A percentile compares a stretch with the other conserved stretches of the same genome.
Conservation (phyloP, 352 stramenopile genomes). For the Pythium sukuiense region DNA sequence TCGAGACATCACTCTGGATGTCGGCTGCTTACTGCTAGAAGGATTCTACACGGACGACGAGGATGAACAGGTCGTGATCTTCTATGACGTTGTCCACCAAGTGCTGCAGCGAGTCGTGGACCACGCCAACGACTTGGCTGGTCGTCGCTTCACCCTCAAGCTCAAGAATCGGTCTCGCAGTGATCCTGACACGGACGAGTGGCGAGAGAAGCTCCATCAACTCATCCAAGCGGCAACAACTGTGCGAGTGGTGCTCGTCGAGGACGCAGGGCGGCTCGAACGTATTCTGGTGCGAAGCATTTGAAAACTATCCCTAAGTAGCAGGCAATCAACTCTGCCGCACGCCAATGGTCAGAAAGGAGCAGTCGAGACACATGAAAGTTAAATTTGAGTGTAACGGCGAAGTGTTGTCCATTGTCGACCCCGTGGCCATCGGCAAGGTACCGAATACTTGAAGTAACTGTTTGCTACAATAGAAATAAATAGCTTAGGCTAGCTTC, state of each 20-base stretch:
- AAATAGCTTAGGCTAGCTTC: too few relatives aligned
- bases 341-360: too few relatives aligned
- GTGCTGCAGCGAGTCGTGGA: slow-evolving; percentile 8
- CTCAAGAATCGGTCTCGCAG: slow-evolving; percentile 21
- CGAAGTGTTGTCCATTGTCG: too few relatives aligned
- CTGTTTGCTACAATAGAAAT: too few relatives aligned
- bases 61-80: slow-evolving; percentile 22
- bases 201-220: slow-evolving; percentile 8
- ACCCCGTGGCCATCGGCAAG: too few relatives aligned
- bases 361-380: too few relatives aligned
- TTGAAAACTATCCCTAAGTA: too few relatives aligned
- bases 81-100: slow-evolving; percentile 22
- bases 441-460: too few relatives aligned
- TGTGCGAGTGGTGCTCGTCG: slow-evolving; percentile 8
- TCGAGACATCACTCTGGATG: slow-evolving; percentile 18
- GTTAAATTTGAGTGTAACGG: too few relatives aligned
- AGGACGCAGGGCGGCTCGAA: slow-evolving; percentile 18
- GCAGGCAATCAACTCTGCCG: too few relatives aligned
- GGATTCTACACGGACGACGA: slow-evolving; percentile 20
- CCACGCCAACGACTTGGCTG: background rate
- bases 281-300: slow-evolving; percentile 4
- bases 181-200: slow-evolving; percentile 18
- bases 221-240: slow-evolving; percentile 1
- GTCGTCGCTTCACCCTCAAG: slow-evolving; percentile 8
- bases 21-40: slow-evolving; percentile 22